Evolutionary conservation across 2,329 filamentous ascomycete genomes (phyloP).

Genomic region (Fusarium heterosporum): DNA sequence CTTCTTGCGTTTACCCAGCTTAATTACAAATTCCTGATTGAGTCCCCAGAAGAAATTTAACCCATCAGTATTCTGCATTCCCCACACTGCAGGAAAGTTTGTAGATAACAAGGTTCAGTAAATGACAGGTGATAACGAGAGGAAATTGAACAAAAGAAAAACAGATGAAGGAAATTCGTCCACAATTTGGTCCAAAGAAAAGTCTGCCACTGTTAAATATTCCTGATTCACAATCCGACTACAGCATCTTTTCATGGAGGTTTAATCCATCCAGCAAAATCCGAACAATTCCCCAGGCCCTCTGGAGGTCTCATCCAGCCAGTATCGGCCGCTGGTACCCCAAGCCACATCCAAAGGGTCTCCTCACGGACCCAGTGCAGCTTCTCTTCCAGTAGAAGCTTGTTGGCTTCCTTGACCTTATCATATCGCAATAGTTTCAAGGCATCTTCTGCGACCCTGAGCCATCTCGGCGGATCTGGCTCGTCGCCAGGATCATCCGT

Average conservation of each 20-base stretch:
- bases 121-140: too few relatives aligned
- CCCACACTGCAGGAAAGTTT: too few relatives aligned
- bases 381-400: neutral
- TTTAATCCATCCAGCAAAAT: neutral
- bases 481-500: neutral
- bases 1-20: too few relatives aligned
- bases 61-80: too few relatives aligned
- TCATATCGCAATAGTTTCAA: neutral
- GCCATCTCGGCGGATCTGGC: neutral
- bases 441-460: neutral
- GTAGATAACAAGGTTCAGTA: too few relatives aligned
- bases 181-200: too few relatives aligned
- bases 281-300: neutral
- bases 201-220: too few relatives aligned
- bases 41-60: too few relatives aligned
- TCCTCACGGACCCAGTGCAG: neutral
- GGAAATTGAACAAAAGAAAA: too few relatives aligned
- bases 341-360: neutral
- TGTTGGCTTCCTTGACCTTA: neutral
- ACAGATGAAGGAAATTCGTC: too few relatives aligned
- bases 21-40: too few relatives aligned
- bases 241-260: neutral
- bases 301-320: neutral
- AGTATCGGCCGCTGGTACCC: neutral
- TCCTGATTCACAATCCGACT: too few relatives aligned